Percentiles rank a stretch among this genome's conserved stretches.
Evolutionary conservation across 192 early-diverging fungal species (phyloP).

Genomic region (Podila minutissima): DNA sequence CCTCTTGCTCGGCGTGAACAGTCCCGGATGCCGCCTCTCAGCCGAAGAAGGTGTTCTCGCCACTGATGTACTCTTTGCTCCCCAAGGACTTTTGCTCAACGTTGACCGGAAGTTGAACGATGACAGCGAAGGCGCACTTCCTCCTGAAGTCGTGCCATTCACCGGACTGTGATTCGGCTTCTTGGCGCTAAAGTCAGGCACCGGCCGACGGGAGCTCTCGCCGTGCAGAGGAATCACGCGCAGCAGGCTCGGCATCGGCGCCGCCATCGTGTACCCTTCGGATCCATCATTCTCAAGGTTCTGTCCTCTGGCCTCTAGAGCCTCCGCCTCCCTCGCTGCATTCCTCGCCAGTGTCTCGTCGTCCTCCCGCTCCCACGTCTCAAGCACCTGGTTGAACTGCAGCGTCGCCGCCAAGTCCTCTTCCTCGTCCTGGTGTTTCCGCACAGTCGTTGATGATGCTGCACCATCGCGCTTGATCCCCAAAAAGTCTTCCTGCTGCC

Average conservation of each 20-base stretch:
- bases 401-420: neutral
- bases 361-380: constrained; percentile 37
- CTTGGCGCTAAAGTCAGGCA: constrained; percentile 9
- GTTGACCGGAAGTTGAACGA: neutral
- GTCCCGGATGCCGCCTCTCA: constrained; percentile 25
- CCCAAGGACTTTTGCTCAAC: neutral
- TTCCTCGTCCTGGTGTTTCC: neutral
- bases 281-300: neutral
- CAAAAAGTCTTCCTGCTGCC: constrained; percentile 39
- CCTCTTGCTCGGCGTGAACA: constrained; percentile 45
- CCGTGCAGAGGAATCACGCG: constrained; percentile 26
- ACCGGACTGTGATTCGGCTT: neutral
- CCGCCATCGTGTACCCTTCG: neutral
- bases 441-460: neutral
- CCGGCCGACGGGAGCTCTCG: constrained; percentile 23
- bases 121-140: neutral
- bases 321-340: constrained; percentile 39
- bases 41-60: neutral
- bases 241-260: constrained; percentile 19
- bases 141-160: neutral
- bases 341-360: constrained; percentile 37
- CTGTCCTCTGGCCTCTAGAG: constrained; percentile 10
- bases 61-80: neutral
- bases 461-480: constrained; percentile 15
- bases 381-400: constrained; percentile 21